These are phyloP conservation scores for Parathielavia appendiculata DNA, from an alignment of 495 filamentous ascomycete genomes.

Conservation along the genomic window DNA sequence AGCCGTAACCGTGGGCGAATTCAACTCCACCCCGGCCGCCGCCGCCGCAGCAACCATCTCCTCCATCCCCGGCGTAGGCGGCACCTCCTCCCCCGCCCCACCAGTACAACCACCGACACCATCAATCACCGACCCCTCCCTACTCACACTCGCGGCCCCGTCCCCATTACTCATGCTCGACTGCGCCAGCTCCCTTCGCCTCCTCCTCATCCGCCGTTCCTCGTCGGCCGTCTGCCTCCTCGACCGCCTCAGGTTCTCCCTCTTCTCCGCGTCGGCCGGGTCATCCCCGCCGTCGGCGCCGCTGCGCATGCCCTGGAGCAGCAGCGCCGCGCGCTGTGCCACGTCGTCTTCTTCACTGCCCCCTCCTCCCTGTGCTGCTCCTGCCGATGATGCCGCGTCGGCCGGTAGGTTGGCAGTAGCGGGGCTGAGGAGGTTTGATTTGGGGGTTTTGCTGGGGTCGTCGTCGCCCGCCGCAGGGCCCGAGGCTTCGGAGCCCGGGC, in stretches of 20 bases:
- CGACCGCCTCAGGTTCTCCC: conserved; percentile 52
- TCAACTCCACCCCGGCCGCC: conserved; percentile 13
- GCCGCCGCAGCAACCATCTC: conserved; percentile 18
- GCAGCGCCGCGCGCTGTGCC: conserved; percentile 72
- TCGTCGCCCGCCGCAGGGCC: conserved; percentile 13
- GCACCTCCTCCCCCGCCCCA: conserved; percentile 6
- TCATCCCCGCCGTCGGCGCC: conserved; percentile 54
- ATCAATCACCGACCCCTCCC: conserved; percentile 10
- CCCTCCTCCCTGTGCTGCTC: conserved; percentile 45
- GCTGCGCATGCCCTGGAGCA: conserved; percentile 72
- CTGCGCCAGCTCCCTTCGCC: conserved; percentile 51
- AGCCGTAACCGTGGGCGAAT: not conserved
- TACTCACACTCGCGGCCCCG: conserved; percentile 6
- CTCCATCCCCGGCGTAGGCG: conserved; percentile 18
- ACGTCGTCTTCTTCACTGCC: conserved; percentile 67
- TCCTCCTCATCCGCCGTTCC: conserved; percentile 55
- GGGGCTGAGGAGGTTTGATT: conserved; percentile 34
- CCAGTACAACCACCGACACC: not conserved
- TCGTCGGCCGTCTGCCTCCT: conserved; percentile 67
- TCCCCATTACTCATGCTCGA: conserved; percentile 26
- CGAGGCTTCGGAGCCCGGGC: conserved; percentile 21
- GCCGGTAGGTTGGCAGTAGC: not conserved
- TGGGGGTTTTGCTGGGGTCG: conserved; percentile 37
- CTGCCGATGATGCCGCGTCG: not conserved
- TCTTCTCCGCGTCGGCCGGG: conserved; percentile 50